Evolutionary conservation across 2,329 filamentous ascomycete species (phyloP).

Genomic region (Chalaropsis thielavioides): DNA sequence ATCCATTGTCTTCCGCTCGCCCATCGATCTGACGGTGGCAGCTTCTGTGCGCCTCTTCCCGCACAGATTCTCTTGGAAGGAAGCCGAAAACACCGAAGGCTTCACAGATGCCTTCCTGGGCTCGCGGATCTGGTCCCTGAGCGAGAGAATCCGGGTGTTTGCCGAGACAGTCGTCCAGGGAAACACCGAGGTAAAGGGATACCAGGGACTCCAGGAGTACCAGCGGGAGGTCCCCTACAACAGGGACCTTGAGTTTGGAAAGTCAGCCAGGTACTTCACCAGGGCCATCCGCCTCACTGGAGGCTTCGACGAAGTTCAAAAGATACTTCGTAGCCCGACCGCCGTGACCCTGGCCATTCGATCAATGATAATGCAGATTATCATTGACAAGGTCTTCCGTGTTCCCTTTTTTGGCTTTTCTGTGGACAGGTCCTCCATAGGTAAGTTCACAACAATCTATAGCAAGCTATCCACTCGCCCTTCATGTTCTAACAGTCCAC

Average conservation of each 20-base stretch:
- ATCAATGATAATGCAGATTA: conserved; percentile 15
- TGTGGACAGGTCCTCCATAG: neutral
- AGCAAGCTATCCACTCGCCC: neutral
- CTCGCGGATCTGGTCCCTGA: conserved; percentile 9
- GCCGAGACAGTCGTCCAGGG: conserved; percentile 5
- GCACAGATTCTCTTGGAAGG: conserved; percentile 5
- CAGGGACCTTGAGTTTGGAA: conserved; percentile 1
- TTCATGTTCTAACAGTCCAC: neutral
- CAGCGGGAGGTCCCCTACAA: neutral
- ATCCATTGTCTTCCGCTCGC: conserved; percentile 5
- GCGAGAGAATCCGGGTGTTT: neutral
- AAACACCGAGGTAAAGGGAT: neutral
- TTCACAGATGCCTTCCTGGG: conserved; percentile 2
- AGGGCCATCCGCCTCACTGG: conserved; percentile 13
- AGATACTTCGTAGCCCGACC: conserved; percentile 7
- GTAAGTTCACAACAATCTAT: neutral
- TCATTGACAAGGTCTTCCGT: conserved; percentile 9
- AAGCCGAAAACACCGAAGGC: neutral
- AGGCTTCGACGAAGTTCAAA: conserved; percentile 1
- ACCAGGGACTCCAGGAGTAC: conserved; percentile 3
- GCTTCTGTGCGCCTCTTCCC: neutral
- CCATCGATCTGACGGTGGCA: conserved; percentile 6
- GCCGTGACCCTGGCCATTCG: conserved; percentile 1
- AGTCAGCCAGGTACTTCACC: conserved; percentile 12
- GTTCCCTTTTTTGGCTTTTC: conserved; percentile 12